Evolutionary conservation across 306 rosid species (phyloP), one percentile per base, ranked within the genome.

Genomic region (Mimosa bimucronata): DNA sequence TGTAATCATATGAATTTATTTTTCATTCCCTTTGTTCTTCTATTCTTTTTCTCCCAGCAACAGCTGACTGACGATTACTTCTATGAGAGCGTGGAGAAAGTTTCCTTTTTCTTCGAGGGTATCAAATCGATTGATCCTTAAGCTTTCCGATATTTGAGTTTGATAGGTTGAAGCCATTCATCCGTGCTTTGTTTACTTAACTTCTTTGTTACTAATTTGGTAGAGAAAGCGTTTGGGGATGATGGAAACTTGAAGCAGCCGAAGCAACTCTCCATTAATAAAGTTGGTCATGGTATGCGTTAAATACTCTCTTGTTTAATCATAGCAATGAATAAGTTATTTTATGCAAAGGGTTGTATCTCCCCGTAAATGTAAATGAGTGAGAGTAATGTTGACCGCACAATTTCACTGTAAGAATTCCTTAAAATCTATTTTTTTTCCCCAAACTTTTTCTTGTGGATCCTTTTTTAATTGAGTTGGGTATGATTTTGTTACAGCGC

Each of bases 61-160:
- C 0, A 82, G 62, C 60, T 0, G 64, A 91, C 98, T 3, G 97
- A 95, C 74, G 64, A 90, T 83, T 89, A 95, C 81, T 95, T 95
- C 81, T 86, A 66, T 28, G 91, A 92, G 44, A 95, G 98, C 79
- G 98, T 64, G 14, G 94, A 92, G 64, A 90, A 77, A 12, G 74
- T 94, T 83, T 94, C 97, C 9, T 92, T 84, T 82, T 95, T 95
- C 90, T 92, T 95, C 37, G 99, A 95, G 88, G 97, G 98, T 91
- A 79, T 83, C 25, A 11, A 3, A 23, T 37, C 14, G 23, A 45
- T 42, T 37, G 23, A 29, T 58, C n/a, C 31, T 80, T 77, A 21
- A 13, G 44, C 41, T 70, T 16, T 42, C 18, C 23, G 31, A 40
- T 66, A 61, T 62, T 5, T 70, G 65, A 60, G 58, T 65, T 65